phyloP scores from a whole-genome alignment of 805 yeast species.

The Zygoascus ofunaensis region DNA sequence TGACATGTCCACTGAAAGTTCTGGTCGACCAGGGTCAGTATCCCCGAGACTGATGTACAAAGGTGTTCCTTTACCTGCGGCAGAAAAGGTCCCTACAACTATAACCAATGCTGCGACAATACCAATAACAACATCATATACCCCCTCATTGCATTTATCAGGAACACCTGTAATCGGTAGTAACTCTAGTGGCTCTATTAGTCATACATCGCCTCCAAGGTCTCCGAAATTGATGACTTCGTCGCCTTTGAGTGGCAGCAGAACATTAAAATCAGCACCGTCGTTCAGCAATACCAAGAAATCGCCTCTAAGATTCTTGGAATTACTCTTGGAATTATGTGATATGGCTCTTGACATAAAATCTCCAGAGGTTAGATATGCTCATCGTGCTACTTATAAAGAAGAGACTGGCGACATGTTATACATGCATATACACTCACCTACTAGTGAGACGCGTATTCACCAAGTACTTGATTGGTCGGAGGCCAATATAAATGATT shows the following conservation, averaged over 20 bases:
- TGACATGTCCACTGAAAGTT: neutral
- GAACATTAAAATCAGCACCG: neutral
- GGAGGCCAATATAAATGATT: slow-evolving; percentile 48
- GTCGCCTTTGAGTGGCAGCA: neutral
- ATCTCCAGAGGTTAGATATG: slow-evolving; percentile 48
- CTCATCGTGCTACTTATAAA: neutral
- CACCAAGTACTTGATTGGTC: slow-evolving; percentile 28
- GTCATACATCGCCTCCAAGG: slow-evolving; percentile 7
- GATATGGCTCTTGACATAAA: slow-evolving; percentile 68
- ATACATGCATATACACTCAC: slow-evolving; percentile 14
- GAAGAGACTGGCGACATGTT: neutral
- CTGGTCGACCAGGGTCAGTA: neutral
- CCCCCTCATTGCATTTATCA: neutral
- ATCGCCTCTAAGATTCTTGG: slow-evolving; percentile 40
- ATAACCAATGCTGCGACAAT: neutral
- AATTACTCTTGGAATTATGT: slow-evolving; percentile 48
- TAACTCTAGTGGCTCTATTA: neutral
- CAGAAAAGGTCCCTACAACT: neutral
- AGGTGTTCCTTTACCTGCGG: slow-evolving; percentile 10
- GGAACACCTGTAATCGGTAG: neutral
- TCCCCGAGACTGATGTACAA: neutral
- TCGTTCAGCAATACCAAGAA: slow-evolving; percentile 23
- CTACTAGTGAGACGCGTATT: slow-evolving; percentile 27
- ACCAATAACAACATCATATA: neutral
- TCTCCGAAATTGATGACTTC: slow-evolving; percentile 6